Base-by-base conservation (phyloP, 2,329 filamentous ascomycete genomes). In the Monosporascus sp. region DNA sequence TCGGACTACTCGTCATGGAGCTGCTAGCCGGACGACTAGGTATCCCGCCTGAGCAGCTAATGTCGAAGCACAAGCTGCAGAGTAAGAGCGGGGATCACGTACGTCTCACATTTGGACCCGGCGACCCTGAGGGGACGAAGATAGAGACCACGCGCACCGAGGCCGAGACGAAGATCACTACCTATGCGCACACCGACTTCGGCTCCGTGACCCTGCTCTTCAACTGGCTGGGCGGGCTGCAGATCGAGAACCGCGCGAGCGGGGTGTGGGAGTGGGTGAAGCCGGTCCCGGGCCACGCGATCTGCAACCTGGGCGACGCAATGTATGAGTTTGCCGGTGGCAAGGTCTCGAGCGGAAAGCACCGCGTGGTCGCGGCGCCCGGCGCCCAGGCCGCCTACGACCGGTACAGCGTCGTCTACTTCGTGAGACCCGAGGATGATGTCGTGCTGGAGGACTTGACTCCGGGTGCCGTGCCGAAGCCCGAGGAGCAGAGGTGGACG, bases 221-320 rank as follows among this genome's bases (percentile, higher is more conserved):
- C 65, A 74, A 72, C 55, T 70, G 66, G 66, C 63, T 71, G 19
- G 71, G 70, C 38, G 70, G 71, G 3, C 61, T 73, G 17, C 70
- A 73, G 52, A 66, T 73, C 22, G 58, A 67, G 48, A 65, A 65
- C 38, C 62, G 66, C 48, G 55, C 54, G 1, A 59, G 63, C 4
- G 65, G 65, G 24, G 59, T 64, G 44, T 73, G 70, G 71, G 55
- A 68, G 7, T 73, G 67, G 64, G 70, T 73, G 37, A 60, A 60
- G 51, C 71, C 71, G 2, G 57, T 68, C 47, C 61, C 60, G 14
- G 68, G 68, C 3, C 68, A 69, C 52, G 70, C 70, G 17, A 69
- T 73, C 48, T 61, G 72, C 55, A 73, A 73, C 43, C 63, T 73
- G 1, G 71, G 71, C 5, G 70, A 73, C 50, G 69, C 69, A 3